Conservation (phyloP, 2,329 filamentous ascomycete species). For the Aspergillus puulaauensis region DNA sequence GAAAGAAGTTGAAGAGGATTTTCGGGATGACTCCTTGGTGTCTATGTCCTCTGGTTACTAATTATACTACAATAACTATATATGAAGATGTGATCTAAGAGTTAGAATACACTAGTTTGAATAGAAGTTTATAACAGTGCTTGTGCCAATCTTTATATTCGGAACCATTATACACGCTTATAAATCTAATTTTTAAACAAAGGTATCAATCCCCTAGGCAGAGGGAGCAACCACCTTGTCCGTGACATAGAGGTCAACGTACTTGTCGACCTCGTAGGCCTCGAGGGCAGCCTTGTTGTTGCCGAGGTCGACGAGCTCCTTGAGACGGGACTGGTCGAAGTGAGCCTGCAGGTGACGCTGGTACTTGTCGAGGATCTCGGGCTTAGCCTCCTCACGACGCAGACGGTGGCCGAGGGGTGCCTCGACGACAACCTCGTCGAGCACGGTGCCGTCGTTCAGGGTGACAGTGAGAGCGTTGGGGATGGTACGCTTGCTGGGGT, state of each 20-base stretch:
- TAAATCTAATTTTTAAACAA: constrained; percentile 9
- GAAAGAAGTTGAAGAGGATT: constrained; percentile 25
- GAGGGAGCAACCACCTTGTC: constrained; percentile 40
- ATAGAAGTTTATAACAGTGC: not conserved
- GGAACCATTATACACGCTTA: constrained; percentile 3
- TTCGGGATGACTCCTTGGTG: constrained; percentile 10
- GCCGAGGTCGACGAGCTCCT: constrained; percentile 78
- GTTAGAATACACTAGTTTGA: not conserved
- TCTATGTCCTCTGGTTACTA: not conserved
- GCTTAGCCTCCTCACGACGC: constrained; percentile 94
- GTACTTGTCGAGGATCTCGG: constrained; percentile 93
- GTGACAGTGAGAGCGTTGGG: constrained; percentile 94
- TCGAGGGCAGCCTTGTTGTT: constrained; percentile 74
- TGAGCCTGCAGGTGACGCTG: constrained; percentile 86
- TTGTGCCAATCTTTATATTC: not conserved
- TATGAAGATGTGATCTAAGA: no score
- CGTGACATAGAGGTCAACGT: constrained; percentile 81
- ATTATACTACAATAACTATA: not conserved
- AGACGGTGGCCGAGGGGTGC: constrained; percentile 90
- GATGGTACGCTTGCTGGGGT: constrained; percentile 90
- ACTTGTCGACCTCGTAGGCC: constrained; percentile 81
- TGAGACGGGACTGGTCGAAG: constrained; percentile 72
- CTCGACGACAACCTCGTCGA: constrained; percentile 89
- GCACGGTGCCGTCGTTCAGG: constrained; percentile 87
- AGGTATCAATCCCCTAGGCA: constrained; percentile 15